phyloP scores from a whole-genome alignment of 768 basidiomycete species.

The Lyophyllum atratum region DNA sequence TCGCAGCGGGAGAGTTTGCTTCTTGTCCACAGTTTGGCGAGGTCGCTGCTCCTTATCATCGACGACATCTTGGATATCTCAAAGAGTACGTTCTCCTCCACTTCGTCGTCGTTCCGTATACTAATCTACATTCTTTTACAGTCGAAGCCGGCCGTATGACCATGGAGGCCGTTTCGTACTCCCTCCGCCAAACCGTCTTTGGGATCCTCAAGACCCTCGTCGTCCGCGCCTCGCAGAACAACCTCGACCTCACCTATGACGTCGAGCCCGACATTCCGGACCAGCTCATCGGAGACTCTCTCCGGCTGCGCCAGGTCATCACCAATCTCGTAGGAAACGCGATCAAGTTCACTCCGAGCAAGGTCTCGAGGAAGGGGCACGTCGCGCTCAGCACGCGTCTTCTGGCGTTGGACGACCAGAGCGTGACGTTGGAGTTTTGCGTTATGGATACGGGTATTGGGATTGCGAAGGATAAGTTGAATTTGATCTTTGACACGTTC shows the following conservation, averaged over 20 bases:
- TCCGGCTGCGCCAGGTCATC: constrained; percentile 92
- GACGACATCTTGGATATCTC: constrained; percentile 99
- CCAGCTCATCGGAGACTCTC: constrained; percentile 94
- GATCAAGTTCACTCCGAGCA: constrained; percentile 93
- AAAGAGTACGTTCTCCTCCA: constrained; percentile 73
- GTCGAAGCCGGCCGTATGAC: constrained; percentile 99
- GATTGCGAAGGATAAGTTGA: constrained; percentile 97
- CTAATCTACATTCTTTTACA: constrained; percentile 36
- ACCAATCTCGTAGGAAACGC: constrained; percentile 95
- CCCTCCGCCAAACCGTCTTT: constrained; percentile 94
- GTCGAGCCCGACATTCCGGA: constrained; percentile 96
- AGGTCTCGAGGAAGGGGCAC: constrained; percentile 77
- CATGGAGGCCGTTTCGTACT: constrained; percentile 99
- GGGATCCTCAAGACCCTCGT: constrained; percentile 98
- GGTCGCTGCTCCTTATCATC: constrained; percentile 92
- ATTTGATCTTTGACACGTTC: constrained; percentile 98
- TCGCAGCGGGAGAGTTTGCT: constrained; percentile 94
- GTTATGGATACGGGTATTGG: constrained; percentile 98
- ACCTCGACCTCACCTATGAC: constrained; percentile 94
- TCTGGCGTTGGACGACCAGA: constrained; percentile 76
- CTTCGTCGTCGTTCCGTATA: not conserved
- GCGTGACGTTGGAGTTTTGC: constrained; percentile 93
- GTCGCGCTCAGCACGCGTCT: constrained; percentile 88
- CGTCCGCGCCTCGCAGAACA: constrained; percentile 95
- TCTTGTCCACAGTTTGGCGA: constrained; percentile 92